These are phyloP conservation scores for Canariomyces notabilis DNA, from an alignment of 2,329 filamentous ascomycete genomes.

Conservation along the genomic window DNA sequence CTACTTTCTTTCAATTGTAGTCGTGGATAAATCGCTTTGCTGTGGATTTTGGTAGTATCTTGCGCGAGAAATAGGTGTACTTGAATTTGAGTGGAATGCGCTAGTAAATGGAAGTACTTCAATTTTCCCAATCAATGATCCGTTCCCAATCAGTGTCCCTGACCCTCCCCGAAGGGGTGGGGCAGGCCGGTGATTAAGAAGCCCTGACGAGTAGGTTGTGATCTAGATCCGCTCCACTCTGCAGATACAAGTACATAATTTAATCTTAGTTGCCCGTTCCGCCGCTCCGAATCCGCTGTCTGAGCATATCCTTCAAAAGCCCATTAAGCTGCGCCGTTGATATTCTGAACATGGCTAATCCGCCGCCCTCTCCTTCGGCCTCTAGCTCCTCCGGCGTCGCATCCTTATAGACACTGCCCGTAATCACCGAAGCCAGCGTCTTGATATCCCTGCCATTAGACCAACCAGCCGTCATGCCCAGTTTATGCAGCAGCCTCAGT, in stretches of 20 bases:
- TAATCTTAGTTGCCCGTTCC: not conserved
- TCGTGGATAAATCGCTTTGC: too few species aligned
- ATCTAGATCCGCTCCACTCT: too few species aligned
- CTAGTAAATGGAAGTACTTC: too few species aligned
- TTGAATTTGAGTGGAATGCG: too few species aligned
- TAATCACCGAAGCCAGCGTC: slow-evolving; percentile 12
- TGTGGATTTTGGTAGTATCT: too few species aligned
- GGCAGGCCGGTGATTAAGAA: too few species aligned
- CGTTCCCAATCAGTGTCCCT: too few species aligned
- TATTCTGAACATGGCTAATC: slow-evolving; percentile 1
- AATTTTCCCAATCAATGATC: too few species aligned
- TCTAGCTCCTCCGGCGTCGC: slow-evolving; percentile 2
- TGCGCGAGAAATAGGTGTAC: too few species aligned
- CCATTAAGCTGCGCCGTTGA: slow-evolving; percentile 8
- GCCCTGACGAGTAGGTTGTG: too few species aligned
- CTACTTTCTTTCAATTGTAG: too few species aligned
- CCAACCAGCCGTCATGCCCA: slow-evolving; percentile 13
- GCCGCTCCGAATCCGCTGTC: not conserved
- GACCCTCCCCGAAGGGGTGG: too few species aligned
- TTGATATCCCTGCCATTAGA: slow-evolving; percentile 17
- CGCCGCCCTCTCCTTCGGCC: not conserved
- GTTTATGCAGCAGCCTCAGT: slow-evolving; percentile 10
- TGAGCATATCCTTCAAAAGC: slow-evolving; percentile 10
- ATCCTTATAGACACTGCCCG: slow-evolving; percentile 9
- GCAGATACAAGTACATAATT: slow-evolving; percentile 11